phyloP scores from a whole-genome alignment of 2,329 filamentous ascomycete genomes.

The Tolypocladium amazonense region DNA sequence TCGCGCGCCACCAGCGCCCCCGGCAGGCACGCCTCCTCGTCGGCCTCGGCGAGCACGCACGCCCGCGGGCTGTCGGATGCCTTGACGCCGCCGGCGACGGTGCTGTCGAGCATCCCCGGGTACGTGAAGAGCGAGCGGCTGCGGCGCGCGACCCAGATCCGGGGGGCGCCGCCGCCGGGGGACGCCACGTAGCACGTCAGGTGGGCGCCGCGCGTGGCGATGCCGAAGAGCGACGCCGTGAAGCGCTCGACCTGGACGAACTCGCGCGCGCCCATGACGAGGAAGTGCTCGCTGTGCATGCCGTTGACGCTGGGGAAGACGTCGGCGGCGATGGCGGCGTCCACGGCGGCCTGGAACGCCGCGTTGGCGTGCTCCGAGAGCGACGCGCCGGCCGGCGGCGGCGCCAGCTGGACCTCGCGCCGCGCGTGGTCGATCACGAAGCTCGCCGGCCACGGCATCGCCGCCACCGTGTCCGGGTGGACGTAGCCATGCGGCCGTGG shows the following conservation, averaged over 20 bases:
- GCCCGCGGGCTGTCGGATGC: constrained; percentile 55
- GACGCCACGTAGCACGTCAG: constrained; percentile 48
- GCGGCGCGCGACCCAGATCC: constrained; percentile 63
- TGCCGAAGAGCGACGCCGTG: constrained; percentile 53
- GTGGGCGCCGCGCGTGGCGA: constrained; percentile 55
- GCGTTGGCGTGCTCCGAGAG: constrained; percentile 21
- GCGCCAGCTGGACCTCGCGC: constrained; percentile 20
- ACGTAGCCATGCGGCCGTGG: constrained; percentile 38
- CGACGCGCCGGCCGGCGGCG: constrained; percentile 11
- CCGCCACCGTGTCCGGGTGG: constrained; percentile 29
- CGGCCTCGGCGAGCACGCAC: constrained; percentile 59
- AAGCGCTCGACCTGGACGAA: constrained; percentile 46
- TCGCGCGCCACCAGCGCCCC: constrained; percentile 13
- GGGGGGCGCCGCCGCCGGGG: constrained; percentile 30
- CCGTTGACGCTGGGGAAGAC: constrained; percentile 27
- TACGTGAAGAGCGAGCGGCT: constrained; percentile 60
- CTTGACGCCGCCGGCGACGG: constrained; percentile 67
- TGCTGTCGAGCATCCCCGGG: constrained; percentile 66
- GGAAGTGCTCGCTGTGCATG: constrained; percentile 32
- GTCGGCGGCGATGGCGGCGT: constrained; percentile 22
- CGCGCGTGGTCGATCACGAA: constrained; percentile 23
- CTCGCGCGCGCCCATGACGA: constrained; percentile 24
- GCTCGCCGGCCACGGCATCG: constrained; percentile 34
- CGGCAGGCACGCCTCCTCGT: constrained; percentile 53
- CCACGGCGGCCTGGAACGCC: constrained; percentile 27